phyloP scores from a whole-genome alignment of 768 basidiomycete genomes.

The Hericium rajendrae region DNA sequence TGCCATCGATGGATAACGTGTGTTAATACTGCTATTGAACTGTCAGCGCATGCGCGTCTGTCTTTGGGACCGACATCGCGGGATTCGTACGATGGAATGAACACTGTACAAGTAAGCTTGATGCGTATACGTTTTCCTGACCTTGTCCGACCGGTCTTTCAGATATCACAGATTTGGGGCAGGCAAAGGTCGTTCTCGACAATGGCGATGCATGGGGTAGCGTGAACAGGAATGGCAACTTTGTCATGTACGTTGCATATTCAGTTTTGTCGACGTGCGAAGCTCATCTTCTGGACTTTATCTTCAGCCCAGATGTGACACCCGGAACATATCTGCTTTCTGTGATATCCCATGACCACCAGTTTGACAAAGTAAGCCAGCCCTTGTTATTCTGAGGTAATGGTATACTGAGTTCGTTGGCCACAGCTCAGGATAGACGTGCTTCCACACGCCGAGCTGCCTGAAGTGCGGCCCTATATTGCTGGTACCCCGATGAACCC shows the following conservation, averaged over 20 bases:
- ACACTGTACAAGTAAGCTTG: slow-evolving; percentile 45
- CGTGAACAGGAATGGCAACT: slow-evolving; percentile 48
- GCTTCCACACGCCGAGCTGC: slow-evolving; percentile 27
- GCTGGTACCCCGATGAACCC: slow-evolving; percentile 62
- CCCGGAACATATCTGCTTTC: slow-evolving; percentile 62
- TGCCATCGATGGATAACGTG: not conserved
- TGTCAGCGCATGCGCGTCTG: not conserved
- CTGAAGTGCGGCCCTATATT: slow-evolving; percentile 54
- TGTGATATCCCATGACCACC: slow-evolving; percentile 53
- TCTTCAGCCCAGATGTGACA: slow-evolving; percentile 53
- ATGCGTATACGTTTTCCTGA: not conserved
- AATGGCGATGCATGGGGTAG: slow-evolving; percentile 43
- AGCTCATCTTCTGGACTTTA: not conserved
- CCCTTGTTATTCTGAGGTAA: not conserved
- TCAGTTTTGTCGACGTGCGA: not conserved
- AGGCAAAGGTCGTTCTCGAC: slow-evolving; percentile 52
- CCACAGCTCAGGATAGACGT: slow-evolving; percentile 63
- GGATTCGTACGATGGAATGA: slow-evolving; percentile 67
- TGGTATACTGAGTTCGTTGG: not conserved
- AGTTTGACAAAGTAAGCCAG: slow-evolving; percentile 56
- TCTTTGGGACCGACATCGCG: slow-evolving; percentile 41
- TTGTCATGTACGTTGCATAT: slow-evolving; percentile 46
- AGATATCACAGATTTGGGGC: slow-evolving; percentile 34
- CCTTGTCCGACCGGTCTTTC: slow-evolving; percentile 5
- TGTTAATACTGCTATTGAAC: not conserved